Evolutionary conservation across 495 filamentous ascomycete genomes (phyloP).

Genomic region (Neurospora hispaniola): DNA sequence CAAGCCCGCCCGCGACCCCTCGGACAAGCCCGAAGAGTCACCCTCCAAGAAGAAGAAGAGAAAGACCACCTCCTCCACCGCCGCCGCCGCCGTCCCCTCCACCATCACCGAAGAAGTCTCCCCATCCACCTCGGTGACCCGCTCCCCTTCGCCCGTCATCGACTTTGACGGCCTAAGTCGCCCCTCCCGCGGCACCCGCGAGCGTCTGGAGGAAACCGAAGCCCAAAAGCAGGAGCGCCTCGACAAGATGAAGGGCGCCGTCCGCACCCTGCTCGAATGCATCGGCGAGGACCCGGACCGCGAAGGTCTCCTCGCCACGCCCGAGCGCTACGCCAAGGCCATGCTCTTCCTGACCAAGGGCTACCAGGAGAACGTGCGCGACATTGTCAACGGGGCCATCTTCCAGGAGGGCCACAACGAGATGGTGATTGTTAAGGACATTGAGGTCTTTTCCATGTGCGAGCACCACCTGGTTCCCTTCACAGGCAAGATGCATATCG

Average conservation of each 20-base stretch:
- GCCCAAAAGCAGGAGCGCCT: slow-evolving; percentile 62
- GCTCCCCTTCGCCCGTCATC: slow-evolving; percentile 52
- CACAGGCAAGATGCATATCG: slow-evolving; percentile 97
- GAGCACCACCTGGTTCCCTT: slow-evolving; percentile 98
- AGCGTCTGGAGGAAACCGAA: slow-evolving; percentile 65
- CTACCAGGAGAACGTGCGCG: slow-evolving; percentile 89
- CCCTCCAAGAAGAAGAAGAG: slow-evolving; percentile 28
- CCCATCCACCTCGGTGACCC: slow-evolving; percentile 14
- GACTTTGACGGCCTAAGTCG: slow-evolving; percentile 69
- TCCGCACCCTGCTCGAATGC: slow-evolving; percentile 87
- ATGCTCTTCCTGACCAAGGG: slow-evolving; percentile 99
- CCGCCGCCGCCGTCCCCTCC: slow-evolving; percentile 14
- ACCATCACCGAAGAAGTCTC: slow-evolving; percentile 3
- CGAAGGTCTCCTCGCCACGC: slow-evolving; percentile 79
- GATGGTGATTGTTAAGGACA: slow-evolving; percentile 94
- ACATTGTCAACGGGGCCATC: slow-evolving; percentile 88
- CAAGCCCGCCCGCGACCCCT: slow-evolving; percentile 61
- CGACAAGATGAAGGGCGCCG: slow-evolving; percentile 70
- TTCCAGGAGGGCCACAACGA: slow-evolving; percentile 98
- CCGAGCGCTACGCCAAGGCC: slow-evolving; percentile 85
- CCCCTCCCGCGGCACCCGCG: slow-evolving; percentile 66
- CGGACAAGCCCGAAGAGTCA: slow-evolving; percentile 51
- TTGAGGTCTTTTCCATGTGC: slow-evolving; percentile 90
- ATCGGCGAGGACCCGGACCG: slow-evolving; percentile 91
- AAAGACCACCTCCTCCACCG: slow-evolving; percentile 16